Evolutionary conservation across 768 basidiomycete species (phyloP).

Genomic region (Mycena maculata): DNA sequence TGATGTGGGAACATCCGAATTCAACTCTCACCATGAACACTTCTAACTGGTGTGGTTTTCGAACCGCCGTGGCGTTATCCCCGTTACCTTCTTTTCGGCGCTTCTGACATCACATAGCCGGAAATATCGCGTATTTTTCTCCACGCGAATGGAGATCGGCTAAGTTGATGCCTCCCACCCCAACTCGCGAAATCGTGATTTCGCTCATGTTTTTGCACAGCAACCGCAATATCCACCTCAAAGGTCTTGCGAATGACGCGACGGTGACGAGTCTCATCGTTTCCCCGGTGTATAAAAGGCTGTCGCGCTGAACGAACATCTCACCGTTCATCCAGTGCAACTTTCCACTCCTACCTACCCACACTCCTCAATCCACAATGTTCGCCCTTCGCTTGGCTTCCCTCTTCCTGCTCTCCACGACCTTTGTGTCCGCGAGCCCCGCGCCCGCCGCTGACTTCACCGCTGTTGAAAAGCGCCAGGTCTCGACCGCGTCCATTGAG

Average conservation of each 20-base stretch:
- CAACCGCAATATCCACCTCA: too few relatives aligned
- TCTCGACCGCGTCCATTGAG: slow-evolving; percentile 35
- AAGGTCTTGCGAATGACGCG: too few relatives aligned
- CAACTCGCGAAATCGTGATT: too few relatives aligned
- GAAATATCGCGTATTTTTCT: slow-evolving; percentile 1
- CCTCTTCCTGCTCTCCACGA: slow-evolving; percentile 22
- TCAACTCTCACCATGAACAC: too few relatives aligned
- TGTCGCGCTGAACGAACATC: background rate
- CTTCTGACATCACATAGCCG: slow-evolving; percentile 5
- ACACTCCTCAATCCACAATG: slow-evolving; percentile 15
- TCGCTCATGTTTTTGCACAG: too few relatives aligned
- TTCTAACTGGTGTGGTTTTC: too few relatives aligned
- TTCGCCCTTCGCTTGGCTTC: slow-evolving; percentile 30
- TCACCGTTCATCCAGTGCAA: slow-evolving; percentile 8
- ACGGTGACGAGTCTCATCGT: background rate
- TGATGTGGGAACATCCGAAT: too few relatives aligned
- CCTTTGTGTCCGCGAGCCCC: slow-evolving; percentile 30
- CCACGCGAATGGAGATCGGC: background rate
- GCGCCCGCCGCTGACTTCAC: slow-evolving; percentile 18
- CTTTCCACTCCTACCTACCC: background rate
- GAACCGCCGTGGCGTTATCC: too few relatives aligned
- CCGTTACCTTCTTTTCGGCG: too few relatives aligned
- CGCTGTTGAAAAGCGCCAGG: slow-evolving; percentile 21
- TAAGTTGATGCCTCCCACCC: slow-evolving; percentile 16
- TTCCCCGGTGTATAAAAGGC: background rate